These are phyloP conservation scores for Tripterygium wilfordii DNA, from an alignment of 177 flowering plant species.

Conservation along the genomic window DNA sequence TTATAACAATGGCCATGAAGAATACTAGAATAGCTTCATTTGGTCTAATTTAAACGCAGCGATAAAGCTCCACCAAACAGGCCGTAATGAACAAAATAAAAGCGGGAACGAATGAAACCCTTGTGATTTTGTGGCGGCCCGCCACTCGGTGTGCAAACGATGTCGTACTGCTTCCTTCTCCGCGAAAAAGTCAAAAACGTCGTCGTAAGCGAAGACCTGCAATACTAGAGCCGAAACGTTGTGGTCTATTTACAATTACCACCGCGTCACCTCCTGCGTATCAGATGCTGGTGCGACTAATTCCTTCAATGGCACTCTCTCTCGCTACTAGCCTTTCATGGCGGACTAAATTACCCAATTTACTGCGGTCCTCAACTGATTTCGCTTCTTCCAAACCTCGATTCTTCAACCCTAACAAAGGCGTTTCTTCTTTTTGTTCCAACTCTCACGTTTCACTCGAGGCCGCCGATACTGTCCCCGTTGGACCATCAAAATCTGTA, in stretches of 20 bases:
- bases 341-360: conserved; percentile 7
- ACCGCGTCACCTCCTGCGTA: not conserved
- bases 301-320: conserved; percentile 15
- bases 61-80: too few relatives aligned
- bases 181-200: not conserved
- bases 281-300: conserved; percentile 14
- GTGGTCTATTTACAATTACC: not conserved
- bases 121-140: too few relatives aligned
- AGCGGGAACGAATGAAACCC: too few relatives aligned
- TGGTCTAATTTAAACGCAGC: too few relatives aligned
- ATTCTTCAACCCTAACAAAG: conserved; percentile 4
- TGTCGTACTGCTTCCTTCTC: too few relatives aligned
- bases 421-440: conserved; percentile 16
- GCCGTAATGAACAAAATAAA: too few relatives aligned
- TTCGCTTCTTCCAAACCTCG: not conserved
- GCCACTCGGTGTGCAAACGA: too few relatives aligned
- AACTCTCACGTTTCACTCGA: conserved; percentile 11
- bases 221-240: too few relatives aligned
- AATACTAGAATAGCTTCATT: too few relatives aligned
- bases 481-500: conserved; percentile 29
- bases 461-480: conserved; percentile 2
- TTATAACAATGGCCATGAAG: too few relatives aligned
- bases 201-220: too few relatives aligned
- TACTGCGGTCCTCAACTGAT: not conserved
- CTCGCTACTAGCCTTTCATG: conserved; percentile 8